A percentile compares a stretch with the other conserved stretches of the same genome.
phyloP scores from a whole-genome alignment of 768 basidiomycete species.

The Suillus sp. region DNA sequence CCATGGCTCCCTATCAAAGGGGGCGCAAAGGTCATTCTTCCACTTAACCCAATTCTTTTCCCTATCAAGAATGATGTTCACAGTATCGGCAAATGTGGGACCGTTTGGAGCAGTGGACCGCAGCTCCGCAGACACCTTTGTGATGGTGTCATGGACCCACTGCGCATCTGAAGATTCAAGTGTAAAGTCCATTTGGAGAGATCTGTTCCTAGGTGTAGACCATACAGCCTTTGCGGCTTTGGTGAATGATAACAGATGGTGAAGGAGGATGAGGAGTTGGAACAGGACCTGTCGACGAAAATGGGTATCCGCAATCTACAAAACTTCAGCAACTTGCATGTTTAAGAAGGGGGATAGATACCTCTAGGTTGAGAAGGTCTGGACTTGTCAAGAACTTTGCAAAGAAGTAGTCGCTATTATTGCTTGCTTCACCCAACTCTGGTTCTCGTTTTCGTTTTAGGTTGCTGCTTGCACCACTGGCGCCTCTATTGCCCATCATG shows the following conservation, averaged over 20 bases:
- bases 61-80: constrained; percentile 68
- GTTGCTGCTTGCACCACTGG: constrained; percentile 35
- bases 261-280: constrained; percentile 77
- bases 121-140: constrained; percentile 55
- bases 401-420: constrained; percentile 78
- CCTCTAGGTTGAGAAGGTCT: constrained; percentile 86
- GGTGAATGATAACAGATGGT: constrained; percentile 75
- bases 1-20: constrained; percentile 78
- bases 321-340: constrained; percentile 15
- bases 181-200: constrained; percentile 82
- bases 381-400: constrained; percentile 92
- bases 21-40: constrained; percentile 82
- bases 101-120: constrained; percentile 80
- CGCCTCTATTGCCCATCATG: constrained; percentile 76
- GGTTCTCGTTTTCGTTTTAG: constrained; percentile 71
- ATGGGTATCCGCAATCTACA: constrained; percentile 82
- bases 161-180: constrained; percentile 65
- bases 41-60: constrained; percentile 91
- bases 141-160: constrained; percentile 75
- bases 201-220: constrained; percentile 68
- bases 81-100: constrained; percentile 73
- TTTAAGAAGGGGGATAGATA: constrained; percentile 34
- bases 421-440: constrained; percentile 54
- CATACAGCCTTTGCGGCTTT: constrained; percentile 63
- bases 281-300: constrained; percentile 94